Percentiles rank a stretch among this genome's conserved stretches.
Conservation (phyloP, 2,329 filamentous ascomycete genomes). For the Trichoderma sp. region DNA sequence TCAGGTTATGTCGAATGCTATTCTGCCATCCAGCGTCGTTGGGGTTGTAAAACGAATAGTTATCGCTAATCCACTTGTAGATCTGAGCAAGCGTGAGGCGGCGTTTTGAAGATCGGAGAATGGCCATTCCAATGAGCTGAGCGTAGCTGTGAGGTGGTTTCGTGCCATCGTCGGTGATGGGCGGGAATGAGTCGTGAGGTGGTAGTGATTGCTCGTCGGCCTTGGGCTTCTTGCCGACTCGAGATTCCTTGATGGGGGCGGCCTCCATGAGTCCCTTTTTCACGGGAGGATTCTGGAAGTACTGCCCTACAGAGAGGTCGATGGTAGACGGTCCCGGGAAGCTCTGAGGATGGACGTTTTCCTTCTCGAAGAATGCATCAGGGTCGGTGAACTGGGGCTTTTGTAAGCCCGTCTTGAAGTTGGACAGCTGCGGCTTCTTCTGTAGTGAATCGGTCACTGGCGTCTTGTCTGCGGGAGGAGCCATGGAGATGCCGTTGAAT, state of each 20-base stretch:
- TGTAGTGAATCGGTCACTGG: slow-evolving; percentile 68
- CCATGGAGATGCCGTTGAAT: slow-evolving; percentile 69
- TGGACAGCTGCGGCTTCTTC: slow-evolving; percentile 67
- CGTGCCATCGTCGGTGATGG: slow-evolving; percentile 79
- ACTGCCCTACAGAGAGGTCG: slow-evolving; percentile 56
- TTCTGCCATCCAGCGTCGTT: slow-evolving; percentile 96
- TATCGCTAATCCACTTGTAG: slow-evolving; percentile 99
- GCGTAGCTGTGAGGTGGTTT: slow-evolving; percentile 96
- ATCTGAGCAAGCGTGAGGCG: slow-evolving; percentile 91
- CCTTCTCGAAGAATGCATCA: slow-evolving; percentile 56
- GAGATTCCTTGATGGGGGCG: slow-evolving; percentile 70
- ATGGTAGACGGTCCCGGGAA: slow-evolving; percentile 54
- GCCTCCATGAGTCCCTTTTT: slow-evolving; percentile 73
- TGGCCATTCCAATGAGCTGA: slow-evolving; percentile 94
- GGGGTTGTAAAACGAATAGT: slow-evolving; percentile 83
- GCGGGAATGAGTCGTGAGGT: slow-evolving; percentile 76
- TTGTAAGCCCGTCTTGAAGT: slow-evolving; percentile 60
- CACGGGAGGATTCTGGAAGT: slow-evolving; percentile 56
- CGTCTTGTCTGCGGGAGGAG: slow-evolving; percentile 60
- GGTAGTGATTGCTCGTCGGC: slow-evolving; percentile 63
- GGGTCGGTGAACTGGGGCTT: slow-evolving; percentile 49
- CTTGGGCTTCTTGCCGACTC: slow-evolving; percentile 70
- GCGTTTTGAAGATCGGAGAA: slow-evolving; percentile 80
- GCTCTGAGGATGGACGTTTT: slow-evolving; percentile 58
- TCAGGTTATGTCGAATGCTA: slow-evolving; percentile 97